Base-by-base conservation (phyloP, 2,329 filamentous ascomycete species). In the Cercospora citrullina region DNA sequence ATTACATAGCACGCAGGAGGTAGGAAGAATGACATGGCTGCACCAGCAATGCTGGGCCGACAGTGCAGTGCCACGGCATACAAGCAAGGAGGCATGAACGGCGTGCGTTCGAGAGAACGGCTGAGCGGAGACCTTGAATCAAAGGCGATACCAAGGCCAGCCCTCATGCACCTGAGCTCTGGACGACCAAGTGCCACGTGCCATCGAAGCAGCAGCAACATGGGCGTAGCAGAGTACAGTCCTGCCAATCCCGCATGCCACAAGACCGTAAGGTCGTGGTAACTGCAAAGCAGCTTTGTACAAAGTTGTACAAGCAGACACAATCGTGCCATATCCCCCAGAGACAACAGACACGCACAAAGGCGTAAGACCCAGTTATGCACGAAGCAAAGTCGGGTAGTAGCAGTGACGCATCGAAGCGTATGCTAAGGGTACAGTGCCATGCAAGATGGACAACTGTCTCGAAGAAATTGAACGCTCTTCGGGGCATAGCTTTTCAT, bases 401-500 rank as follows among this genome's bases (percentile, higher is more conserved):
- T 64, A 64, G 62, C 62, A 64, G 62, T 45, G 62, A 64, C 62
- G 51, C 62, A 57, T 36, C 18, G 12, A 31, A 28, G 51, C 51
- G 53, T 59, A 48, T 59, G 62, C 62, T 59, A 64, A 64, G 26
- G 62, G 62, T 42, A 59, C 62, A 64, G 62, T 59, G 62, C 62
- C 53, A 55, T 42, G 45, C 21, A 23, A 10, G 10, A 42, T 59
- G 55, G 55, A 59, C 55, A 8, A 58, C 62, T 64, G 62, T 64
- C 62, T 64, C 62, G 62, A 64, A 64, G 62, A 64, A 64, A 42
- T 59, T 64, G 62, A 64, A 58, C 62, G 62, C 51, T 59, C 62
- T 64, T 64, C 62, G 62, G 62, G 62, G 62, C 62, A 64, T 64
- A 48, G 62, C 62, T 64, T 64, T 31, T 62, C 60, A 45, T 59